Evolutionary conservation across 768 basidiomycete genomes (phyloP), one percentile per base, ranked within the genome.

Genomic region (Kwoniella pini): DNA sequence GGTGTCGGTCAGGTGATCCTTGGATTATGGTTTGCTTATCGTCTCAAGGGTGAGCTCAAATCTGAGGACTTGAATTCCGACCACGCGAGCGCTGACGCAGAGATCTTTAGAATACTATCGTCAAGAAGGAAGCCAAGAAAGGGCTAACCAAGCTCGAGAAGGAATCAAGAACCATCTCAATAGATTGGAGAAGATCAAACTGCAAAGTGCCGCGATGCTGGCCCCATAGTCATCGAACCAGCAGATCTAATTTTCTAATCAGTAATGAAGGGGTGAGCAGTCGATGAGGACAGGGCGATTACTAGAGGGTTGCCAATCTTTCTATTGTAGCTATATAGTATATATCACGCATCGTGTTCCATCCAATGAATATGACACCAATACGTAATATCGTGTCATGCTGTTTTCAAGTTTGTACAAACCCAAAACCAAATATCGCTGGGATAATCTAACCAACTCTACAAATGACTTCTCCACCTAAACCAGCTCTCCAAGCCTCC

Each of bases 381-480:
- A n/a, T n/a, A n/a, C n/a, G n/a, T n/a, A n/a, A n/a, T n/a, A n/a
- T n/a, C n/a, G n/a, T 36, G 33, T 7, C 33, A 7, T 36, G 33
- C 33, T 36, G 33, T 7, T 36, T 36, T 7, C 33, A 44, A n/a
- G 21, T 44, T 11, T n/a, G 22, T 7, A n/a, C 48, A 33, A 26
- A 27, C 12, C 42, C 42, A 43, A 43, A 43, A n/a, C n/a, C n/a
- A n/a, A n/a, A n/a, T n/a, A n/a, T 22, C 45, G 36, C 36, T 36
- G 7, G 33, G 7, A 36, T 10, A 26, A 30, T 17, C 57, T 61
- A 86, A 60, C 83, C 80, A 26, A 89, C 91, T 64, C 92, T 82
- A 78, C 92, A 92, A 19, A 96, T 81, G 6, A 96, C 85, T 80
- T 98, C 95, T 4, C 95, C 95, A 2, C 85, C 81, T 7, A 93